Conservation (phyloP, 768 basidiomycete species). For the Solioccasus polychromus region DNA sequence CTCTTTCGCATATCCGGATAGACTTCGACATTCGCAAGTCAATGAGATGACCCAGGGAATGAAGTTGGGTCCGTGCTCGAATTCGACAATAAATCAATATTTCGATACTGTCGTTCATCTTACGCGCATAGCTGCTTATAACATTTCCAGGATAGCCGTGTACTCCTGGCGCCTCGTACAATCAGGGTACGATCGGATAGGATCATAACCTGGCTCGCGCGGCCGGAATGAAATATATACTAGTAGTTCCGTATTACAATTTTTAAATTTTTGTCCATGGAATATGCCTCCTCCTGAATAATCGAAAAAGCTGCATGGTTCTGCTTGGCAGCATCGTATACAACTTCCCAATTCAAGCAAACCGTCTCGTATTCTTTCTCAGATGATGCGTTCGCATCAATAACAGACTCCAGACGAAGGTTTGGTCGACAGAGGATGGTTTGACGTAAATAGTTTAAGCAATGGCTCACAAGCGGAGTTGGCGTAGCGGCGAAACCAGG, state of each 20-base stretch:
- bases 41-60: not conserved
- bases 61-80: slow-evolving; percentile 1
- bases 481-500: not conserved
- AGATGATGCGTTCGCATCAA: not conserved
- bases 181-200: too few relatives aligned
- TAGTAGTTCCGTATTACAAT: too few relatives aligned
- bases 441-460: slow-evolving; percentile 37
- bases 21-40: not conserved
- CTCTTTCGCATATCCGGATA: not conserved
- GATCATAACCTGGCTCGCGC: too few relatives aligned
- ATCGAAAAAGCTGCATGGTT: slow-evolving; percentile 4
- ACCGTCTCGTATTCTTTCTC: slow-evolving; percentile 20
- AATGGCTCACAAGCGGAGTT: too few relatives aligned
- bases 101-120: too few relatives aligned
- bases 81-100: not conserved
- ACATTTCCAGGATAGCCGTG: too few relatives aligned
- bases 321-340: slow-evolving; percentile 26
- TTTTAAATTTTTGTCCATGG: too few relatives aligned
- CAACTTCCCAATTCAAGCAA: slow-evolving; percentile 27
- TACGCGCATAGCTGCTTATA: too few relatives aligned
- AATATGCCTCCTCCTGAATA: too few relatives aligned
- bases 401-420: slow-evolving; percentile 25
- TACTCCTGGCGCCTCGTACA: too few relatives aligned
- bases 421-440: slow-evolving; percentile 29
- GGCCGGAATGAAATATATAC: too few relatives aligned